Evolutionary conservation across 2,329 filamentous ascomycete genomes (phyloP), one percentile per base, ranked within the genome.

Genomic region (Exserohilum rostratum): DNA sequence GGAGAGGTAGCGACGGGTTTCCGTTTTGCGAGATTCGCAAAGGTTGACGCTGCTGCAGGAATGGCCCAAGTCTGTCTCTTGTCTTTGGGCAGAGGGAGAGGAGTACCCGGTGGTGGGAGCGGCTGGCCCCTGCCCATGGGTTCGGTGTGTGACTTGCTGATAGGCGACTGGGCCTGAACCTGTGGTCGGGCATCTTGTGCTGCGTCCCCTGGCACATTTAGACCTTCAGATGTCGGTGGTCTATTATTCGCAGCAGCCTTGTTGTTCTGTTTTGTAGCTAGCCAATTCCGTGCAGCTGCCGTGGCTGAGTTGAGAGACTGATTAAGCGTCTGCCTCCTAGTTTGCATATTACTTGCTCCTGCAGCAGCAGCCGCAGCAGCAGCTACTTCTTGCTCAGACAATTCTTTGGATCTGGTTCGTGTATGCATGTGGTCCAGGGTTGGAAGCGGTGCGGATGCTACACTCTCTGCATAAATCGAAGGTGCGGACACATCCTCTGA

Each of bases 51-150:
- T 31, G 79, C 25, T 80, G 80, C 13, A 79, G 80, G 54, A 80
- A 83, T 15, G 83, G 79, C 43, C 82, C 83, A 70, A 7, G 60
- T 64, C 22, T 61, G 69, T 33, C 66, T 82, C 67, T 84, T 85
- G 6, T 84, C 82, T 49, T 81, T 84, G 31, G 87, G 87, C 35
- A 81, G 85, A 2, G 92, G 91, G 1, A 96, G 80, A 3, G 92
- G 91, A 39, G 84, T 87, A 2, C 91, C 92, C 2, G 89, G 90
- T 7, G 91, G 91, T 42, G 91, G 91, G 15, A 96, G 79, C 1
- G 91, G 91, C 64, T 89, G 88, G 0, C 91, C 91, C 34, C 91
- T 84, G 1, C 92, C 92, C 79, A 96, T 91, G 2, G 91, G 91
- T 64, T 90, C 85, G 76, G 55, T 83, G 61, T 76, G 74, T 6